These are phyloP conservation scores for Volvariella volvacea DNA, from an alignment of 1,284 basidiomycete genomes.

Conservation along the genomic window DNA sequence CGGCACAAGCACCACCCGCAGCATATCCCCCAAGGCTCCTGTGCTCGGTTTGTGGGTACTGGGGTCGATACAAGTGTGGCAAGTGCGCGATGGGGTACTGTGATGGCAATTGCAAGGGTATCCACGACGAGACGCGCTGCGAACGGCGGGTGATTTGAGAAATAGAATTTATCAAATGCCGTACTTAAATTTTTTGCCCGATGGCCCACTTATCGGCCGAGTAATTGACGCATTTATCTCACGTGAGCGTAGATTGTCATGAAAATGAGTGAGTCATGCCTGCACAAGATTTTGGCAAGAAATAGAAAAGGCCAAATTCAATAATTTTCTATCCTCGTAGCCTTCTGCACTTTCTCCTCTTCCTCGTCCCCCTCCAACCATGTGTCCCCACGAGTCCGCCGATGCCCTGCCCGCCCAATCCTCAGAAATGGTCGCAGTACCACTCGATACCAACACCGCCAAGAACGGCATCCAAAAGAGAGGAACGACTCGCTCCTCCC, in stretches of 20 bases:
- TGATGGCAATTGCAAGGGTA: conserved; percentile 31
- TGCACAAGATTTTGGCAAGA: background rate
- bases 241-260: too few relatives aligned
- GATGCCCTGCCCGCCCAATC: conserved; percentile 38
- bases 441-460: conserved; percentile 40
- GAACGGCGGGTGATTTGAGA: conserved; percentile 28
- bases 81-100: conserved; percentile 37
- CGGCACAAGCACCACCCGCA: conserved; percentile 25
- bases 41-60: conserved; percentile 37
- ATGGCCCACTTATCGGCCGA: background rate
- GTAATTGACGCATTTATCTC: background rate
- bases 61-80: conserved; percentile 33
- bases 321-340: conserved; percentile 7
- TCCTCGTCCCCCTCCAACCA: conserved; percentile 21
- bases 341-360: conserved; percentile 8
- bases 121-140: conserved; percentile 36
- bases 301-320: background rate
- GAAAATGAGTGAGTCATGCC: background rate
- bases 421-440: conserved; percentile 64
- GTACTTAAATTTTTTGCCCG: background rate
- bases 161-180: background rate
- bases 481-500: conserved; percentile 26
- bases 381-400: conserved; percentile 64
- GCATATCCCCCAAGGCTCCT: conserved; percentile 30
- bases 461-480: conserved; percentile 29